Evolutionary conservation across 768 basidiomycete genomes (phyloP).

Genomic region (Boletellus emodensis): DNA sequence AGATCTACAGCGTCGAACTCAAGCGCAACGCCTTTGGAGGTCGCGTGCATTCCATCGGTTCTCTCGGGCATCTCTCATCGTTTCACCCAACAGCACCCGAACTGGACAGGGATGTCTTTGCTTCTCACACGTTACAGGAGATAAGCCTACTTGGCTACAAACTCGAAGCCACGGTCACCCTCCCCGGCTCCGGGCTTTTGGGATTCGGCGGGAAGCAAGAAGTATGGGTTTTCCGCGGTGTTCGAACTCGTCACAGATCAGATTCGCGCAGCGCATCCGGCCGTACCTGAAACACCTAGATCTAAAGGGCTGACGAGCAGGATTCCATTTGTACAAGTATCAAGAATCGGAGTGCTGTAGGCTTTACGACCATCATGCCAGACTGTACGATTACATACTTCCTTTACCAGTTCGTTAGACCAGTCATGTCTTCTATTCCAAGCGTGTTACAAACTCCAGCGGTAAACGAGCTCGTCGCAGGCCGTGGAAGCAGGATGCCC

Average conservation of each 20-base stretch:
- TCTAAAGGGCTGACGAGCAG: not conserved
- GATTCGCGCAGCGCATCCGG: slow-evolving; percentile 27
- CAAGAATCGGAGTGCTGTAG: slow-evolving; percentile 1
- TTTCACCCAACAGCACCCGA: slow-evolving; percentile 31
- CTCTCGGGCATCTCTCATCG: not conserved
- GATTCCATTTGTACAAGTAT: slow-evolving; percentile 13
- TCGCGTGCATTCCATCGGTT: slow-evolving; percentile 6
- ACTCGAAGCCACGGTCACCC: slow-evolving; percentile 63
- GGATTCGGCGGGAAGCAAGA: slow-evolving; percentile 47
- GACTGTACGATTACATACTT: not conserved
- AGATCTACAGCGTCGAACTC: slow-evolving; percentile 53
- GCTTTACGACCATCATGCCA: slow-evolving; percentile 2
- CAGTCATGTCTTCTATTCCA: slow-evolving; percentile 32
- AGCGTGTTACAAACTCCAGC: slow-evolving; percentile 36
- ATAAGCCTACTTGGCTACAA: slow-evolving; percentile 54
- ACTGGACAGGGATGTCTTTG: slow-evolving; percentile 51
- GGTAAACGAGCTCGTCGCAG: slow-evolving; percentile 37
- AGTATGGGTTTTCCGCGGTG: slow-evolving; percentile 61
- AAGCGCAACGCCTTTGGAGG: slow-evolving; percentile 40
- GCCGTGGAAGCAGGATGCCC: slow-evolving; percentile 35
- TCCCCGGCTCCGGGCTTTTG: slow-evolving; percentile 41
- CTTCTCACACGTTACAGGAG: slow-evolving; percentile 60
- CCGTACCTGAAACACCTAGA: slow-evolving; percentile 13
- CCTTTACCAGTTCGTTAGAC: slow-evolving; percentile 31
- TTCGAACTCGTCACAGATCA: slow-evolving; percentile 24